Conservation (phyloP, 1,284 basidiomycete genomes). For the Apiotrichum sp. region DNA sequence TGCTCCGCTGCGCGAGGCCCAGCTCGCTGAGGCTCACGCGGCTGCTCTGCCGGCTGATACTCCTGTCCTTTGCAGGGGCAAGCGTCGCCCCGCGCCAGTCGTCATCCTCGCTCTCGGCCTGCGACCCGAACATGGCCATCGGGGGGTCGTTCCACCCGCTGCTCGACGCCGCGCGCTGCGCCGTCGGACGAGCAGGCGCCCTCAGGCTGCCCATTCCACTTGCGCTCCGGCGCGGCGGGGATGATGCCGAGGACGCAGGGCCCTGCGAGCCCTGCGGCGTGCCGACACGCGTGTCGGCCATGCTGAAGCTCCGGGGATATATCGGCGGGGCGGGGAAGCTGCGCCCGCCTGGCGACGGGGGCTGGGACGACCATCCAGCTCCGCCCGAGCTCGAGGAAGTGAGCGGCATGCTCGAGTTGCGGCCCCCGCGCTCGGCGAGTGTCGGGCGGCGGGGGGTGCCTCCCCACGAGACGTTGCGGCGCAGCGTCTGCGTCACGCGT, state of each 20-base stretch:
- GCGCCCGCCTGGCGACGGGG: slow-evolving; percentile 5
- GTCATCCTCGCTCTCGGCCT: slow-evolving; percentile 2
- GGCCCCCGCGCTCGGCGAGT: not conserved
- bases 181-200: too few relatives aligned
- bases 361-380: slow-evolving; percentile 5
- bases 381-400: too few relatives aligned
- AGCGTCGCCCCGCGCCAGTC: not conserved
- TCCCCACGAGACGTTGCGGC: slow-evolving; percentile 4
- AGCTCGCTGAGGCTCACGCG: slow-evolving; percentile 42
- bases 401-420: slow-evolving; percentile 6
- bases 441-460: too few relatives aligned
- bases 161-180: too few relatives aligned
- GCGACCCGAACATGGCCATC: slow-evolving; percentile 17
- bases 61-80: slow-evolving; percentile 3
- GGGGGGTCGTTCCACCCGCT: slow-evolving; percentile 48
- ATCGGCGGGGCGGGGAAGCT: not conserved
- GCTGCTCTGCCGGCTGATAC: slow-evolving; percentile 38
- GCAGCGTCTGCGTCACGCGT: slow-evolving; percentile 1
- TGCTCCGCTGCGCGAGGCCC: slow-evolving; percentile 33
- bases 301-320: not conserved
- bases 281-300: not conserved
- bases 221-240: slow-evolving; percentile 1
- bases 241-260: too few relatives aligned
- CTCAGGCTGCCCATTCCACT: not conserved
- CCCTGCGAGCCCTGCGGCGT: not conserved